Conservation (phyloP, 352 stramenopile genomes). For the Phytophthora pisi region DNA sequence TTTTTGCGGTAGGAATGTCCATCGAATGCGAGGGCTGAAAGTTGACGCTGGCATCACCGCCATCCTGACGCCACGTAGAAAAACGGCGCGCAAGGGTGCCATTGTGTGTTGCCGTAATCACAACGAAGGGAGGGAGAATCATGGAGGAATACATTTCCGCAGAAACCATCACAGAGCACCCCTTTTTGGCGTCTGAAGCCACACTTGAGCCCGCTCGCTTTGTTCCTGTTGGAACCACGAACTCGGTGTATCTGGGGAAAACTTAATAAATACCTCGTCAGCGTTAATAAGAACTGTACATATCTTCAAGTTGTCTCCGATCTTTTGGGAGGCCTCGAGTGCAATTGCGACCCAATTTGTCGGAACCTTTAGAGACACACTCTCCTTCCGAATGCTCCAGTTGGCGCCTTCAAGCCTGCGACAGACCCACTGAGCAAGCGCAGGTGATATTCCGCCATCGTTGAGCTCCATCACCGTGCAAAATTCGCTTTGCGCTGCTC, state of each 20-base stretch:
- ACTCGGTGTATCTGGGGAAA: not conserved
- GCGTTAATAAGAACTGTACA: no score
- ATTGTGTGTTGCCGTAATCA: no score
- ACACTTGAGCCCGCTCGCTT: not conserved
- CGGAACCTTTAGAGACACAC: no score
- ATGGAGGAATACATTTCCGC: no score
- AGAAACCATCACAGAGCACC: not conserved
- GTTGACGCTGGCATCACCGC: not conserved
- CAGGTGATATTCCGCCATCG: no score
- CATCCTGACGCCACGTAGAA: not conserved
- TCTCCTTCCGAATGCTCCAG: no score
- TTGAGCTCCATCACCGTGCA: not conserved
- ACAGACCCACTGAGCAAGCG: no score
- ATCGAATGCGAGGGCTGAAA: conserved; percentile 1
- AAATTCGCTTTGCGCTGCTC: not conserved
- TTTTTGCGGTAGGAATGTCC: not conserved
- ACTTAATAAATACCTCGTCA: not conserved
- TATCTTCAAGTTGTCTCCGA: no score
- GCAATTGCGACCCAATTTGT: no score
- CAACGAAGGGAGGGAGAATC: no score
- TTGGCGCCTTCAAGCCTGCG: no score
- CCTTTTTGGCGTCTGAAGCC: not conserved
- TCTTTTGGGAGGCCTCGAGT: no score
- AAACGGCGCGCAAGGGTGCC: not conserved
- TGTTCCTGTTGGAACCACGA: not conserved